Base-by-base conservation (phyloP, 176 grass and related monocot species). In the Triticum turgidum region DNA sequence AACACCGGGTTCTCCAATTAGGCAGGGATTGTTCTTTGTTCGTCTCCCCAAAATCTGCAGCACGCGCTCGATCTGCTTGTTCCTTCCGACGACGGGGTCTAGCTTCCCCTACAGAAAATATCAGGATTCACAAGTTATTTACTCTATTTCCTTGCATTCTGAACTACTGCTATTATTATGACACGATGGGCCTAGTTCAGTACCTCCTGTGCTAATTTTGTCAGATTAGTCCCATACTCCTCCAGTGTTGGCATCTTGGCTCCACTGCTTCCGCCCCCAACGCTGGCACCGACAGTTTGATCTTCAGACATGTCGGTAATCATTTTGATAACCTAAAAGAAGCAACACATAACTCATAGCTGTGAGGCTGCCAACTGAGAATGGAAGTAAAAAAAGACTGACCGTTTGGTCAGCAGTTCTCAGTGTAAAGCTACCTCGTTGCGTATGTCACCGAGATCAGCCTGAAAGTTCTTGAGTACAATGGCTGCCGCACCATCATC, bases 1-100 rank as follows among this genome's bases (percentile, higher is more conserved):
- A 66, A 98, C 96, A 89, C 96, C 96, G 75, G 96, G 96, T 22
- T 95, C 96, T 79, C 96, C 96, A 94, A 98, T 98, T 35, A 98
- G 79, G 83, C 96, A 98, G 62, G 96, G 96, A 86, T 96, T 98
- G 77, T 98, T 98, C 86, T 98, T 98, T 35, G 96, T 95, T 30
- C 96, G 88, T 73, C 96, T 88, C 27, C 96, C 93, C 77, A 98
- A 76, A 82, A 98, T 98, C 88, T 98, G 96, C 59, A 91, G 92
- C 1, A 98, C 96, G 45, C 93, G 91, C 64, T 98, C 90, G 77
- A 98, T 95, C 71, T 98, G 96, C 7, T 87, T 87, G 44, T 96
- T 88, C 79, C 96, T 91, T 61, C 96, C 96, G 82, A 96, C 90
- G 68, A 98, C 96, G 64, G 96, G 96, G 82, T 98, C 96, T 47